Base-by-base conservation (phyloP, 768 basidiomycete species). In the Favolaschia claudopus region DNA sequence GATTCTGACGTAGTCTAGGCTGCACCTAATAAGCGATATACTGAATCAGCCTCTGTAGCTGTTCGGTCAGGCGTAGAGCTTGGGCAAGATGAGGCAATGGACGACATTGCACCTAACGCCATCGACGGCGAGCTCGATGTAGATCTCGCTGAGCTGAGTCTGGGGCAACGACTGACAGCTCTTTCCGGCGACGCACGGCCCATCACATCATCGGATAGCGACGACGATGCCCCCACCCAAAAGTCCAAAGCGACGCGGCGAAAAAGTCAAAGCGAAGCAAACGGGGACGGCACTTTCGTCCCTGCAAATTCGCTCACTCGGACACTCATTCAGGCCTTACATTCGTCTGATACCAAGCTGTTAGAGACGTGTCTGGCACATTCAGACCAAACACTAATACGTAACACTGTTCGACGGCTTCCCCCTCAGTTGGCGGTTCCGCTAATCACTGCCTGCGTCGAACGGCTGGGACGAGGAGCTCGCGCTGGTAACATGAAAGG, bases 261-360 rank as follows among this genome's bases (percentile, higher is more conserved):
- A 73, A 29, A 60, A 69, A 22, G 72, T 71, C 57, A 77, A 75
- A 61, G 76, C 69, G 58, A 59, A 60, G 22, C 71, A 72, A 38
- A 39, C 46, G 52, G 67, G 20, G 76, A 77, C 13, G 69, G 70
- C 8, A 68, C 79, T n/a, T 73, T 82, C 36, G 79, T 88, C 19
- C 92, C 95, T 33, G 87, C 93, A 1, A 87, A 89, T 63, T 96
- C 96, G 0, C 83, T 99, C 58, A 93, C 96, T 25, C 89, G 95
- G 53, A 96, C 96, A 25, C 82, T 99, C 45, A 92, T 96, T 56
- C 97, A 99, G 76, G 96, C 97, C 0, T 77, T 99, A 25, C 97
- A 99, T 72, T 98, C 97, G 1, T 89, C 92, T 19, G 97, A 99
- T 78, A 85, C 91, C 3, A 85, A 86, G 10, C 78, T 99, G 33